Base-by-base conservation (phyloP, 208 protist species). In the Acanthamoeba divionensis region DNA sequence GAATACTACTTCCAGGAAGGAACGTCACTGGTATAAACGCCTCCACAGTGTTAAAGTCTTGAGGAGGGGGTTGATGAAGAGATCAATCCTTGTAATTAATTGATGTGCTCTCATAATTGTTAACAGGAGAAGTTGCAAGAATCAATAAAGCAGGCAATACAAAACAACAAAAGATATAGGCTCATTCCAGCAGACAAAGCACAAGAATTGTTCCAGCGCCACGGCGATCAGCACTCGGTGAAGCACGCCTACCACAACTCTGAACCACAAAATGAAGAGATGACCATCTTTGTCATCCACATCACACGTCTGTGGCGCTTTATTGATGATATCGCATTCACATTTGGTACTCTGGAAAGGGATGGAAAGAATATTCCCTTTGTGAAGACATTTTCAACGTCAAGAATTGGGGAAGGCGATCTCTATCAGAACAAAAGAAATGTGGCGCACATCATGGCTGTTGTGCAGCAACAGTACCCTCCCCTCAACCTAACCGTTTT, bases 281-380 rank as follows among this genome's bases (percentile, higher is more conserved):
- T 52, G n/a, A 77, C 67, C 13, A 45, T 77, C 36, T 77, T 41
- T 18, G 67, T 50, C 67, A 77, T 45, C 41, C 67, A 77, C 67
- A 9, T 26, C 18, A 77, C 67, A n/a, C 4, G 36, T n/a, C 2
- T 77, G 67, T 77, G 6, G 7, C 29, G 36, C 26, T 77, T 77
- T 45, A n/a, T 77, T 15, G 67, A 77, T 45, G 67, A 77, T 50
- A 21, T 77, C 18, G 67, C 67, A 26, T 77, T 77, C 67, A 77
- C 67, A 45, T 77, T 77, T 31, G 33, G 26, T 45, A 5, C 10
- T 0, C 8, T 77, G 33, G 52, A 60, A n/a, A n/a, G n/a, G n/a
- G 67, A 77, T 12, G 67, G 67, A 21, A 77, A 77, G 67, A 24
- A 36, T 21, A n/a, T 52, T 9, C n/a, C n/a, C n/a, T n/a, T n/a